Conservation (phyloP, 2,329 filamentous ascomycete genomes). For the Escovopsis sp. region DNA sequence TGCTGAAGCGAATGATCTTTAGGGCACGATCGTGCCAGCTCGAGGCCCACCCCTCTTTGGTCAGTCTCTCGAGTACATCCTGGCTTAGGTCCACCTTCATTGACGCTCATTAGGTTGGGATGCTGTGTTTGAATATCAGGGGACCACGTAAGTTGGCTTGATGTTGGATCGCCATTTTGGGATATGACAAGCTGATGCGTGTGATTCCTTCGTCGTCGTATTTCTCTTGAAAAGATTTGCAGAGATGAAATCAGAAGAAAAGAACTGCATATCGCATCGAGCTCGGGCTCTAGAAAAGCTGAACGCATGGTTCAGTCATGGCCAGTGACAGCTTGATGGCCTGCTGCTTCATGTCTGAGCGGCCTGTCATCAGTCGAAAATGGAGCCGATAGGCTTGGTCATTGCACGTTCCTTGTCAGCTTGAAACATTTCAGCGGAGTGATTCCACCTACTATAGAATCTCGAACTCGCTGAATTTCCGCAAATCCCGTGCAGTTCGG, state of each 20-base stretch:
- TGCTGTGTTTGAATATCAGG: conserved; percentile 85
- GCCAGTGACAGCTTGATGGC: not conserved
- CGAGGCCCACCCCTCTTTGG: conserved; percentile 73
- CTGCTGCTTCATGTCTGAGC: not conserved
- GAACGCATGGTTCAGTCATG: conserved; percentile 52
- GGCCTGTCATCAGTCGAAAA: not conserved
- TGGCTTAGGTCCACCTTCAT: no score
- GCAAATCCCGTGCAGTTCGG: conserved; percentile 51
- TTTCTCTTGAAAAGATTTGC: conserved; percentile 45
- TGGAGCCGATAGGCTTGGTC: no score
- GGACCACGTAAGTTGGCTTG: conserved; percentile 48
- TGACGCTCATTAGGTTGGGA: conserved; percentile 61
- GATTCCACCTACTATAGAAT: conserved; percentile 45
- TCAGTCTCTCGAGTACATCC: conserved; percentile 26
- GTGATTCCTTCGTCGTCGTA: not conserved
- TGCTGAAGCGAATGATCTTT: conserved; percentile 1
- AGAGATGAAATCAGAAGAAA: conserved; percentile 79
- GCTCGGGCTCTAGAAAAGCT: conserved; percentile 77
- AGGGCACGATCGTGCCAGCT: conserved; percentile 69
- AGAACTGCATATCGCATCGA: conserved; percentile 90
- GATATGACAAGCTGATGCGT: no score
- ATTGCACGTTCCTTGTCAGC: not conserved
- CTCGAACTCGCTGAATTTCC: conserved; percentile 65
- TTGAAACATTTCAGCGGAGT: not conserved
- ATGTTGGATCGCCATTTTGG: not conserved